Base-by-base conservation (phyloP, 352 stramenopile genomes). In the Pythium pyrilobum region DNA sequence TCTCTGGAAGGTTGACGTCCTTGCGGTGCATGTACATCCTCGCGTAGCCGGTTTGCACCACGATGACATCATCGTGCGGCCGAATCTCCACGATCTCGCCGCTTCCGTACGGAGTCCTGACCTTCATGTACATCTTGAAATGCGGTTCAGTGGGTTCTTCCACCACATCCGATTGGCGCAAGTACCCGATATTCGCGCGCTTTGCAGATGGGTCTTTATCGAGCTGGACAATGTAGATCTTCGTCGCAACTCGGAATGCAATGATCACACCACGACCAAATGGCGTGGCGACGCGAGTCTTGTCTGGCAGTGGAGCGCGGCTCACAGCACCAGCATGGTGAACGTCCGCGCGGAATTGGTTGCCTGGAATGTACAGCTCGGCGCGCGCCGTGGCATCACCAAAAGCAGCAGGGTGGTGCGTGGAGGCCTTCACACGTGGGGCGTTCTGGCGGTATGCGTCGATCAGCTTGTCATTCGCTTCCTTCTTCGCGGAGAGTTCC, bases 181-280 rank as follows among this genome's bases (percentile, higher is more conserved):
- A 46, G 49, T 90, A 94, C 31, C 81, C 83, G 32, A 84, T 56
- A 6, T 71, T 88, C 20, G 72, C 62, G 42, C 71, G 84, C 63
- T 85, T 89, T 7, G 70, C 69, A 6, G 74, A 69, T 6, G 65
- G 50, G 34, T 84, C 66, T 12, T 74, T 74, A 52, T 89, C 79
- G 32, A 94, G 62, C 45, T 89, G 81, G 11, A 92, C 77, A 8
- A 94, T 72, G 53, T 92, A 94, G 67, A 92, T 85, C 55, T 85
- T 89, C 25, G 71, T 85, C 37, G 77, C 69, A 24, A 67, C 60
- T 42, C 83, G 83, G 59, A 87, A 94, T 9, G 73, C 71, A 10
- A 94, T 62, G 44, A 92, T 67, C 4, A 85, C 71, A 34, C 83
- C 83, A 9, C 72, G 74, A 43, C 83, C 83, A 47, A 89, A 93